phyloP scores from a whole-genome alignment of 495 filamentous ascomycete genomes.

The Massariosphaeria phaeospora region DNA sequence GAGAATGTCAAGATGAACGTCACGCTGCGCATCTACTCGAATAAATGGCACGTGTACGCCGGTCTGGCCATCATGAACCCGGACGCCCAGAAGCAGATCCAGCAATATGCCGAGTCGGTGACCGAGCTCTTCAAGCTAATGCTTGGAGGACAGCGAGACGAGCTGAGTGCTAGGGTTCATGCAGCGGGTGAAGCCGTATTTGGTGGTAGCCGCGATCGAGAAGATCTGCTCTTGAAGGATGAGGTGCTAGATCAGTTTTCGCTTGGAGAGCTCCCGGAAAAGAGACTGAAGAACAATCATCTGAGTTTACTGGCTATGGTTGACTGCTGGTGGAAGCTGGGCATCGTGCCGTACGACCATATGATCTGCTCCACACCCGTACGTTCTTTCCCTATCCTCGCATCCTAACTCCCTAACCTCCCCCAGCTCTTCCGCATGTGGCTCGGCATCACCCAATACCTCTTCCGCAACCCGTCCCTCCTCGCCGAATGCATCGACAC shows the following conservation, averaged over 20 bases:
- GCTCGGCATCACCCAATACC: conserved; percentile 94
- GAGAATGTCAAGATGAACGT: conserved; percentile 99
- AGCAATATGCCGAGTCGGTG: conserved; percentile 85
- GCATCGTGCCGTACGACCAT: conserved; percentile 94
- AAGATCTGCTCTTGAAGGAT: conserved; percentile 69
- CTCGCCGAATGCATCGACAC: conserved; percentile 82
- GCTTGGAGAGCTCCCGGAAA: conserved; percentile 60
- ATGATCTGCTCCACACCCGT: conserved; percentile 98
- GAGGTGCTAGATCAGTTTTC: conserved; percentile 84
- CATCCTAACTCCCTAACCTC: too few species aligned
- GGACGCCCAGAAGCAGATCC: conserved; percentile 81
- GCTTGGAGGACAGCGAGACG: conserved; percentile 73
- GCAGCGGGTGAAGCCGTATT: conserved; percentile 79
- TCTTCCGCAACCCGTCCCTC: conserved; percentile 79
- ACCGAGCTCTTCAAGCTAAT: conserved; percentile 96
- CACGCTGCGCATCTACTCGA: conserved; percentile 91
- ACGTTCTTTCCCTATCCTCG: too few species aligned
- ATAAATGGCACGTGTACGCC: conserved; percentile 99
- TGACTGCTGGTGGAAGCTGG: conserved; percentile 91
- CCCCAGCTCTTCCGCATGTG: conserved; percentile 90
- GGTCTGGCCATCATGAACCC: conserved; percentile 96
- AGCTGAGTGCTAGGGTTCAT: conserved; percentile 75
- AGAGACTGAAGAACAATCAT: conserved; percentile 80
- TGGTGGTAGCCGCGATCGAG: conserved; percentile 47
- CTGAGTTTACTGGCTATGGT: conserved; percentile 94